Evolutionary conservation across 2,329 filamentous ascomycete genomes (phyloP).

Genomic region (Escovopsis sp.): DNA sequence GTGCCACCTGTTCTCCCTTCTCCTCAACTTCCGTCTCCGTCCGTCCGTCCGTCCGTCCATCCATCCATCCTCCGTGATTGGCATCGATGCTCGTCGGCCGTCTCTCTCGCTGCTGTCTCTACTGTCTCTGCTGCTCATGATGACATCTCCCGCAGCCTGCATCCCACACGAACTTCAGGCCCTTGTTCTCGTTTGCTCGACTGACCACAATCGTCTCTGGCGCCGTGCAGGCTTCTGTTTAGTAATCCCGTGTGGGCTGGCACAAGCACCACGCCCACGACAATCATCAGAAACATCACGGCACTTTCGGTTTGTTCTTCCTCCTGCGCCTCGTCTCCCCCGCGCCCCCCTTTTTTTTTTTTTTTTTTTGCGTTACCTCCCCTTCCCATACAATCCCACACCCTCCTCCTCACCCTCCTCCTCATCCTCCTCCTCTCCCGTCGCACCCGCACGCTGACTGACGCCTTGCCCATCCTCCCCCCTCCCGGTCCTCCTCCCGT

Average conservation of each 20-base stretch:
- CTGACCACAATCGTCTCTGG: slow-evolving; percentile 1
- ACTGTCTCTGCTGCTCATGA: no score
- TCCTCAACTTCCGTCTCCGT: not conserved
- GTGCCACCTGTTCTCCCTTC: not conserved
- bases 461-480: slow-evolving; percentile 2
- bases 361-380: no score
- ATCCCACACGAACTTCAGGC: no score
- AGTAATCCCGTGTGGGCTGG: slow-evolving; percentile 43
- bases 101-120: no score
- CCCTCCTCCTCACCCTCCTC: no score
- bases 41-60: no score
- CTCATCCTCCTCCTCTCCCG: not conserved
- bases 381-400: no score
- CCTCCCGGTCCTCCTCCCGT: no score
- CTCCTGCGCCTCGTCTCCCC: not conserved
- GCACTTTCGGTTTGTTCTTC: slow-evolving; percentile 34
- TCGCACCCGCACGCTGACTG: slow-evolving; percentile 6
- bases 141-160: no score
- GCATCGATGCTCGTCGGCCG: no score
- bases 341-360: no score
- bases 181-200: not conserved
- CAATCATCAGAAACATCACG: slow-evolving; percentile 42
- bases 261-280: slow-evolving; percentile 34
- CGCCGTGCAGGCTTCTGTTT: slow-evolving; percentile 35
- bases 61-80: no score